Conservation (phyloP, 352 stramenopile genomes). For the Phytophthora idaei region DNA sequence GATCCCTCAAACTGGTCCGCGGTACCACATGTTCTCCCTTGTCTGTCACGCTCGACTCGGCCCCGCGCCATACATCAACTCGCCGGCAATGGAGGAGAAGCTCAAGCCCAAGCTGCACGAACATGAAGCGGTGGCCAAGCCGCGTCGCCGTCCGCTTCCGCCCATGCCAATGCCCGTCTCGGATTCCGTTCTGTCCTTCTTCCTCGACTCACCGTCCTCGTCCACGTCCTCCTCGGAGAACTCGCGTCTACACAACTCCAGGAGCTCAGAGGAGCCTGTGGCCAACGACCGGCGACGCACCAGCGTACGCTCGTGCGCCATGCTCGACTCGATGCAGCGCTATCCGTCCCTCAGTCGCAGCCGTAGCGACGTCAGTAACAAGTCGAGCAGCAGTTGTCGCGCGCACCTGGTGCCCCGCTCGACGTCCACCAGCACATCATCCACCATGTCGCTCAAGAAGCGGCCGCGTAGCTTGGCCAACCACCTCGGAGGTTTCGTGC, state of each 20-base stretch:
- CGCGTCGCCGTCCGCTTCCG: slow-evolving; percentile 14
- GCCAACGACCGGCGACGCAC: slow-evolving; percentile 18
- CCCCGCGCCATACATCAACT: slow-evolving; percentile 18
- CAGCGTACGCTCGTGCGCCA: slow-evolving; percentile 19
- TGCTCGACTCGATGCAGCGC: slow-evolving; percentile 27
- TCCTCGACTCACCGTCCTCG: slow-evolving; percentile 32
- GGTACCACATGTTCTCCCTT: slow-evolving; percentile 1
- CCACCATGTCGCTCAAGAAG: slow-evolving; percentile 26
- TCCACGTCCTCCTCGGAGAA: slow-evolving; percentile 24
- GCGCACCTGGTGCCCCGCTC: slow-evolving; percentile 10
- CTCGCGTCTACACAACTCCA: slow-evolving; percentile 18
- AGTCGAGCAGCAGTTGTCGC: slow-evolving; percentile 7
- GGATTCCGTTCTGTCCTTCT: slow-evolving; percentile 36
- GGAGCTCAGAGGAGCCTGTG: slow-evolving; percentile 24
- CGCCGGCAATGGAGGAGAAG: slow-evolving; percentile 24
- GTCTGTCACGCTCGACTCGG: not conserved
- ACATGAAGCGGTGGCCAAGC: not conserved
- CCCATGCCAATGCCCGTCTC: slow-evolving; percentile 13
- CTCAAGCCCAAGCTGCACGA: slow-evolving; percentile 3
- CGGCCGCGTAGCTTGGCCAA: slow-evolving; percentile 30
- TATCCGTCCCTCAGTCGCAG: slow-evolving; percentile 12
- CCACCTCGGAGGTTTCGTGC: slow-evolving; percentile 60
- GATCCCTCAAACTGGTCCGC: slow-evolving; percentile 10
- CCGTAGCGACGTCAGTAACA: slow-evolving; percentile 19
- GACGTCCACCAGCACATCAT: slow-evolving; percentile 26